These are phyloP conservation scores for Globisporangium solare DNA, from an alignment of 352 stramenopile genomes.

Conservation along the genomic window DNA sequence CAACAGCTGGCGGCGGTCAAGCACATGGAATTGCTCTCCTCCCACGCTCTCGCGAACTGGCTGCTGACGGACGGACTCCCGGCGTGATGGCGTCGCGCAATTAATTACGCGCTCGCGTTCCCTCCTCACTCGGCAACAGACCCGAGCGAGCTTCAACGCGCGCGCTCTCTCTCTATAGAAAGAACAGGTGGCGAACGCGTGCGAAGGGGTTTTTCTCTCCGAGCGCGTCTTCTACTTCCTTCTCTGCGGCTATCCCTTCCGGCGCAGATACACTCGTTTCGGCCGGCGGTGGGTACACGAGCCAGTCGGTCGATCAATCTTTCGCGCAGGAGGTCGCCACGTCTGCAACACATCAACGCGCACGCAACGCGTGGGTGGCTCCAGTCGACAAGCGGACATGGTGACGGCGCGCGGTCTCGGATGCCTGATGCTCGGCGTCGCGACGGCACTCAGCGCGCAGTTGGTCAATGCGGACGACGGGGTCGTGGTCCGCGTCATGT, in stretches of 20 bases:
- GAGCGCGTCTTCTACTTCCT: no score
- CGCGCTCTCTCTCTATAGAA: background rate
- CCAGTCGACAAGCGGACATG: no score
- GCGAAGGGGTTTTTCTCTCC: no score
- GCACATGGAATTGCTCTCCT: background rate
- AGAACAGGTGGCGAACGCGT: no score
- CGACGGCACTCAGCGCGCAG: conserved; percentile 1
- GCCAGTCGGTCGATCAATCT: no score
- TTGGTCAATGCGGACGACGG: conserved; percentile 17
- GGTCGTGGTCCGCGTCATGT: conserved; percentile 58
- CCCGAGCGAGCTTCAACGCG: background rate
- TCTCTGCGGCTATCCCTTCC: no score
- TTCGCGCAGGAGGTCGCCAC: no score
- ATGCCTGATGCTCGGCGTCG: conserved; percentile 1
- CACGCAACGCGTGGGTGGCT: no score
- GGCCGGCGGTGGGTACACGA: no score
- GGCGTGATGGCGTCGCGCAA: background rate
- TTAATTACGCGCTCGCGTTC: background rate
- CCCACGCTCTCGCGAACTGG: conserved; percentile 1
- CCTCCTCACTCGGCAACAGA: background rate
- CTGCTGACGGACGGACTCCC: background rate
- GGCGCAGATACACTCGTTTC: no score
- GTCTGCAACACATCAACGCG: no score
- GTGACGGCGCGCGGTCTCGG: background rate
- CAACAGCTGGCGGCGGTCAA: background rate